These are phyloP conservation scores for Penicillium paxilli DNA, from an alignment of 495 filamentous ascomycete species.

Conservation along the genomic window DNA sequence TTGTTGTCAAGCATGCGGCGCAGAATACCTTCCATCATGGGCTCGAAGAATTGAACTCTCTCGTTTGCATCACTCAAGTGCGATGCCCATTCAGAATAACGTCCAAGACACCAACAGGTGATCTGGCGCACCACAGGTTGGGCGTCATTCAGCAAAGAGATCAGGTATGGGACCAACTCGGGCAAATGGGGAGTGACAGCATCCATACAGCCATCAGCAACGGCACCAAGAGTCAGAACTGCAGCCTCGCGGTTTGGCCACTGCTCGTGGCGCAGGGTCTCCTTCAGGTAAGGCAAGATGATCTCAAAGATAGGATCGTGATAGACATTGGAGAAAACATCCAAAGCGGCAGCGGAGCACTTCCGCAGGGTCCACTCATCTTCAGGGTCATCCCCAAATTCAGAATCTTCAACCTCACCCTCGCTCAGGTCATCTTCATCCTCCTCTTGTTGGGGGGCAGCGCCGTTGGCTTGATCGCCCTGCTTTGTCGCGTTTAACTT, in stretches of 20 bases:
- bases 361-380: conserved; percentile 96
- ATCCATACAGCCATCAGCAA: conserved; percentile 92
- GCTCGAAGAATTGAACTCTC: conserved; percentile 79
- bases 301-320: conserved; percentile 83
- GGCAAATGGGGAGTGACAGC: conserved; percentile 89
- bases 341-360: conserved; percentile 93
- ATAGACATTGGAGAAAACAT: conserved; percentile 91
- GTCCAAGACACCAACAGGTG: conserved; percentile 94
- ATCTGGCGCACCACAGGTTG: conserved; percentile 97
- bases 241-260: conserved; percentile 95
- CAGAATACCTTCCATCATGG: conserved; percentile 97
- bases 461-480: conserved; percentile 52
- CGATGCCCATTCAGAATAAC: conserved; percentile 93
- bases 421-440: conserved; percentile 80
- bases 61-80: conserved; percentile 64
- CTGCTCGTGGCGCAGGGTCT: conserved; percentile 82
- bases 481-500: conserved; percentile 48
- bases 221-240: conserved; percentile 90
- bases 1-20: conserved; percentile 93
- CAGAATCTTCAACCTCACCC: conserved; percentile 84
- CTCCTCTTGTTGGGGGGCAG: conserved; percentile 39
- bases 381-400: conserved; percentile 72
- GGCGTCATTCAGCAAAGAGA: conserved; percentile 77
- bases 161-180: conserved; percentile 86
- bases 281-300: conserved; percentile 88